phyloP scores from a whole-genome alignment of 2,329 filamentous ascomycete genomes.

The Fusarium bulbicola region DNA sequence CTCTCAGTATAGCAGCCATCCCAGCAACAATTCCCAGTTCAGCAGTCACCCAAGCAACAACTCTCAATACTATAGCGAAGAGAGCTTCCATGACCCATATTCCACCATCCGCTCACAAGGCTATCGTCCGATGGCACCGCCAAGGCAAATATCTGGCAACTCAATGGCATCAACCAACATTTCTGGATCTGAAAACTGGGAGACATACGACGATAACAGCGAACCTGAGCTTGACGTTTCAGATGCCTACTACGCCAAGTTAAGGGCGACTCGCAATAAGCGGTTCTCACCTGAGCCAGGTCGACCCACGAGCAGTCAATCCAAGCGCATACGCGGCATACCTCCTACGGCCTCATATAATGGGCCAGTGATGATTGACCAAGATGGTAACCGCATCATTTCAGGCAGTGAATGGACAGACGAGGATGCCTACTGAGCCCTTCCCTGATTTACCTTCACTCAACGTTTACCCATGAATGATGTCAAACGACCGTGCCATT shows the following conservation, averaged over 20 bases:
- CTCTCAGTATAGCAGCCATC: constrained; percentile 46
- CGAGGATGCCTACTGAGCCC: constrained; percentile 64
- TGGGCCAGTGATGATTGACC: constrained; percentile 61
- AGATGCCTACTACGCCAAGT: constrained; percentile 82
- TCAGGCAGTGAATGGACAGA: constrained; percentile 75
- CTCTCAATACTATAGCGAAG: constrained; percentile 49
- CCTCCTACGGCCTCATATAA: constrained; percentile 59
- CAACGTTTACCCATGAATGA: constrained; percentile 32
- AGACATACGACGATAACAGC: constrained; percentile 89
- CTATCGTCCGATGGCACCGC: constrained; percentile 53
- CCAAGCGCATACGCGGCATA: constrained; percentile 65
- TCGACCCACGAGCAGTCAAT: constrained; percentile 52
- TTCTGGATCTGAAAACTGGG: constrained; percentile 95
- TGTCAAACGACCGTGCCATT: constrained; percentile 29
- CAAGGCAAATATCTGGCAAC: constrained; percentile 70
- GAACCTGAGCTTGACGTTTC: constrained; percentile 79
- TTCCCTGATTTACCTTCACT: background rate
- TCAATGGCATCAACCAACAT: constrained; percentile 79
- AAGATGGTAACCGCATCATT: constrained; percentile 69
- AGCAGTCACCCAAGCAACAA: constrained; percentile 29
- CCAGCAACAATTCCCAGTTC: constrained; percentile 47
- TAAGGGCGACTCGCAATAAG: constrained; percentile 74
- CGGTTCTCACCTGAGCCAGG: constrained; percentile 63
- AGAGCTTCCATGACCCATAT: constrained; percentile 49
- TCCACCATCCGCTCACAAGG: constrained; percentile 52